Conservation (phyloP, 352 stramenopile species). For the Phytophthora pseudosyringae region DNA sequence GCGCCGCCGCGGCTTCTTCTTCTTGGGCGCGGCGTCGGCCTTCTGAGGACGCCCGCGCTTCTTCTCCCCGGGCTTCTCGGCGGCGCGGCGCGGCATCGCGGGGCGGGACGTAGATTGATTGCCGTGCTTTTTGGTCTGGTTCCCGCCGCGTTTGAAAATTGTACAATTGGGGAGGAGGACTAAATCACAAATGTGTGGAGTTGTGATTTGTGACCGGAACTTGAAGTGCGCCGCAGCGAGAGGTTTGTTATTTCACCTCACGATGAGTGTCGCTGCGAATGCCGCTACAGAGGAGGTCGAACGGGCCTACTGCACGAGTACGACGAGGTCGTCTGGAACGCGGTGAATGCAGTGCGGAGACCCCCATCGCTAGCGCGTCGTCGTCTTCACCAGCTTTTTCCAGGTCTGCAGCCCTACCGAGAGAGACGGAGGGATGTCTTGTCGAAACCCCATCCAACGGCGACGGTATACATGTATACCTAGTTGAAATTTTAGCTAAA, state of each 20-base stretch:
- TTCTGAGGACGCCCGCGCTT: slow-evolving; percentile 16
- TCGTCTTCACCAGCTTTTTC: not conserved
- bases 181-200: too few species aligned
- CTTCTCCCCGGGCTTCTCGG: slow-evolving; percentile 26
- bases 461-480: not conserved
- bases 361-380: not conserved
- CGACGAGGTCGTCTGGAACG: too few species aligned
- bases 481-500: slow-evolving; percentile 4
- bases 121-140: not conserved
- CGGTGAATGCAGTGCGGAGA: not conserved
- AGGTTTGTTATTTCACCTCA: too few species aligned
- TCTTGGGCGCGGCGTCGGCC: slow-evolving; percentile 6
- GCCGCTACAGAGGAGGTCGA: too few species aligned
- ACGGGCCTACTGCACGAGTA: too few species aligned
- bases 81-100: slow-evolving; percentile 1
- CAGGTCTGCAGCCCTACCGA: not conserved
- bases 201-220: not conserved
- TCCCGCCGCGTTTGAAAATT: slow-evolving; percentile 22
- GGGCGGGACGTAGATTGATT: not conserved
- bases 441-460: not conserved
- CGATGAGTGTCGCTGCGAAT: too few species aligned
- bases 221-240: too few species aligned
- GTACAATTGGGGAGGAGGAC: not conserved
- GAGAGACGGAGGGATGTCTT: slow-evolving; percentile 16
- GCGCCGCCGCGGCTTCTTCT: slow-evolving; percentile 31